These are phyloP conservation scores for Coccinonectria pachysandricola DNA, from an alignment of 2,329 filamentous ascomycete species.

Conservation along the genomic window DNA sequence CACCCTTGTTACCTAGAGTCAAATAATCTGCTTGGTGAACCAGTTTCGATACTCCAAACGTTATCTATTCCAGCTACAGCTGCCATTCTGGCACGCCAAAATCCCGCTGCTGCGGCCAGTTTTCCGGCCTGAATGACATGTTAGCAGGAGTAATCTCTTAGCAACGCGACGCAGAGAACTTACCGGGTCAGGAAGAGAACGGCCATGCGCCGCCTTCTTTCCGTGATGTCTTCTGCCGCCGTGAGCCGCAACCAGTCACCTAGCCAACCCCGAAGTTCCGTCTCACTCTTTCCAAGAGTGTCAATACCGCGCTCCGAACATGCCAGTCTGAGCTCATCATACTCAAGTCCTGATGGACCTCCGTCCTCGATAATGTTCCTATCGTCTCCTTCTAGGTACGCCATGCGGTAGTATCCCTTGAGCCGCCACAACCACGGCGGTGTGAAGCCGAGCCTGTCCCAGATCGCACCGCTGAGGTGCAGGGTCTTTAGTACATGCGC, in stretches of 20 bases:
- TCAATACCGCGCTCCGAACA: slow-evolving; percentile 60
- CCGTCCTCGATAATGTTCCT: slow-evolving; percentile 53
- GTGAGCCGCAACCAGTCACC: slow-evolving; percentile 39
- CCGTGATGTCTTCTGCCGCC: slow-evolving; percentile 24
- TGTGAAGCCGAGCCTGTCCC: slow-evolving; percentile 39
- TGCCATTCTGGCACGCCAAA: slow-evolving; percentile 34
- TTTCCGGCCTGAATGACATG: slow-evolving; percentile 21
- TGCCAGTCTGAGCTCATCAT: slow-evolving; percentile 58
- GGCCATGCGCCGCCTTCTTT: slow-evolving; percentile 29
- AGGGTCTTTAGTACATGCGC: slow-evolving; percentile 33
- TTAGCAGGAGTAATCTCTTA: slow-evolving; percentile 6
- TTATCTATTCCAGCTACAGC: slow-evolving; percentile 16
- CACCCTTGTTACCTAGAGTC: too few relatives aligned
- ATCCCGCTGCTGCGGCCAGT: slow-evolving; percentile 31
- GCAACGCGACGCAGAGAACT: slow-evolving; percentile 7
- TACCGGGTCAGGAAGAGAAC: slow-evolving; percentile 33
- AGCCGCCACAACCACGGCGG: slow-evolving; percentile 42
- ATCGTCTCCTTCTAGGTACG: slow-evolving; percentile 63
- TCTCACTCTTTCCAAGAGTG: slow-evolving; percentile 45
- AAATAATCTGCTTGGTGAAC: too few relatives aligned
- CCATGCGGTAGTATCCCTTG: slow-evolving; percentile 42
- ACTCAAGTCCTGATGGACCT: slow-evolving; percentile 43
- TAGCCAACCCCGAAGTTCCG: slow-evolving; percentile 38
- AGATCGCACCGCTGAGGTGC: slow-evolving; percentile 34
- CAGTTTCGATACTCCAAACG: too few relatives aligned